These are phyloP conservation scores for Neurospora africana DNA, from an alignment of 495 filamentous ascomycete species.

Conservation along the genomic window DNA sequence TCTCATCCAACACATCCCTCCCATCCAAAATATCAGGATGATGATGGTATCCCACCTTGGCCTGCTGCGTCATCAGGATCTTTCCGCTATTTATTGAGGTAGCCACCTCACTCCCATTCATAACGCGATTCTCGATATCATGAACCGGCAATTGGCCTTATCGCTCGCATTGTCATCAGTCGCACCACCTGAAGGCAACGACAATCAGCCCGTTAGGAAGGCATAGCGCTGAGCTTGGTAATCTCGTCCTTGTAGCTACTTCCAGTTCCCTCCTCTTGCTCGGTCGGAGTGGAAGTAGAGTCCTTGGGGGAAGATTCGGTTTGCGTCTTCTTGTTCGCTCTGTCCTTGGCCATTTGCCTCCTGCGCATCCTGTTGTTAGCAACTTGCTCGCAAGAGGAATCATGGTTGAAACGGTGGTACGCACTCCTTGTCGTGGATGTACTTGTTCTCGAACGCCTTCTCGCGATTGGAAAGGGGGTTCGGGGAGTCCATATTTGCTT, in stretches of 20 bases:
- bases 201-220: neutral
- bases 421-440: slow-evolving; percentile 23
- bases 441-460: slow-evolving; percentile 25
- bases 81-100: neutral
- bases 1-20: neutral
- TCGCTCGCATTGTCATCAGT: neutral
- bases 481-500: slow-evolving; percentile 10
- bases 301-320: neutral
- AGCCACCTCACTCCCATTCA: neutral
- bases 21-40: neutral
- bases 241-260: neutral
- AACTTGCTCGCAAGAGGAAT: neutral
- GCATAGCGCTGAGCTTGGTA: neutral
- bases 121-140: neutral
- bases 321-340: slow-evolving; percentile 7
- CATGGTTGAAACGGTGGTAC: neutral
- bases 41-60: neutral
- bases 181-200: neutral
- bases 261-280: neutral
- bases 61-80: neutral
- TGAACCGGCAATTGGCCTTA: neutral
- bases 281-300: neutral
- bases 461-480: slow-evolving; percentile 23
- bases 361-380: neutral
- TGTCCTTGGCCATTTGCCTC: slow-evolving; percentile 15